Conservation (phyloP, 2,329 filamentous ascomycete genomes). For the Fusarium dlaminii region DNA sequence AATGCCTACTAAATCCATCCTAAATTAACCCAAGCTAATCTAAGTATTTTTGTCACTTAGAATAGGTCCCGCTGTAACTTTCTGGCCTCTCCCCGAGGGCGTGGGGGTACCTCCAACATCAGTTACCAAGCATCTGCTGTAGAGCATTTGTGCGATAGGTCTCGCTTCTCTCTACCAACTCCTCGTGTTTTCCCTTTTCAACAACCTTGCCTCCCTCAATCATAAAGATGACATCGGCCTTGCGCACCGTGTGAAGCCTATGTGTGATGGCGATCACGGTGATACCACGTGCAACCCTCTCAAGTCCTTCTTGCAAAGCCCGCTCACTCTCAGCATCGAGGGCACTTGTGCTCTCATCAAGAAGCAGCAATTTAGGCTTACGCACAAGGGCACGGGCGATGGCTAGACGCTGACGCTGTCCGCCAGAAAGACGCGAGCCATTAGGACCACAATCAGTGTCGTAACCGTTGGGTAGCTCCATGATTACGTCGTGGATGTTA, state of each 20-base stretch:
- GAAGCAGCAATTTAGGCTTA: slow-evolving; percentile 75
- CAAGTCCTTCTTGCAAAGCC: slow-evolving; percentile 72
- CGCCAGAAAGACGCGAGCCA: slow-evolving; percentile 78
- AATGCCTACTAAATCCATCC: not conserved
- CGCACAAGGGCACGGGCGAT: slow-evolving; percentile 82
- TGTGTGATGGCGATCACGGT: slow-evolving; percentile 69
- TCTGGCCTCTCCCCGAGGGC: not conserved
- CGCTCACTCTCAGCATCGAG: slow-evolving; percentile 77
- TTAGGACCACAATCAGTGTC: slow-evolving; percentile 75
- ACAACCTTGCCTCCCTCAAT: slow-evolving; percentile 63
- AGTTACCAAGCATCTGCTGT: slow-evolving; percentile 57
- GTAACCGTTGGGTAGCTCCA: slow-evolving; percentile 70
- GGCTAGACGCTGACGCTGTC: slow-evolving; percentile 80
- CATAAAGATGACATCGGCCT: slow-evolving; percentile 67
- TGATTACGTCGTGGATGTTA: slow-evolving; percentile 76
- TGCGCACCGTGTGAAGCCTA: slow-evolving; percentile 64
- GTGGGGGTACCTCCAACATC: not conserved
- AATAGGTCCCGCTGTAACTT: not conserved
- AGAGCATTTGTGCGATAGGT: slow-evolving; percentile 62
- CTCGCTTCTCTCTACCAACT: slow-evolving; percentile 63
- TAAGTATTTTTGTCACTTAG: not conserved
- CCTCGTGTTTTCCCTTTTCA: slow-evolving; percentile 62
- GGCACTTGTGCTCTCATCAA: slow-evolving; percentile 85
- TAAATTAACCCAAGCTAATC: not conserved
- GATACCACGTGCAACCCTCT: slow-evolving; percentile 62